Base-by-base conservation (phyloP, 768 basidiomycete genomes). In the Cyclocybe aegerita region DNA sequence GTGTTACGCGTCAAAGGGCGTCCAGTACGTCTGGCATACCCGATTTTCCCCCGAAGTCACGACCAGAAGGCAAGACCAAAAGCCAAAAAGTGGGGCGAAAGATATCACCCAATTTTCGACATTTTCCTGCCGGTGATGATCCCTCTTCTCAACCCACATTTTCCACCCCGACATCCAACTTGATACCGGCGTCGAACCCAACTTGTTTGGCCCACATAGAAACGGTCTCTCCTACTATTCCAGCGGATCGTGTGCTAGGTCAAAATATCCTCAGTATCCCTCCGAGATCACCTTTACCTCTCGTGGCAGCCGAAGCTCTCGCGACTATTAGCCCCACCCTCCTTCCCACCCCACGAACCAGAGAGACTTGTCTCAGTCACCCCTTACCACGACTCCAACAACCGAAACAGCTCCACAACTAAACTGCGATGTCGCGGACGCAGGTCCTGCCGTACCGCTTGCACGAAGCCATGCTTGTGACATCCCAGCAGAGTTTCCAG, bases 111-210 rank as follows among this genome's bases (percentile, higher is more conserved):
- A 69, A 71, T 48, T 72, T 62, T 46, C 63, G 67, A 40, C 67
- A 73, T 55, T 70, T 64, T 53, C 65, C 70, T 1, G 66, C 57
- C 14, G 68, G 60, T 23, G 56, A 65, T 32, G 57, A 58, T 47
- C 49, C 57, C 4, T 60, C 55, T 43, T 55, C 56, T 47, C 54
- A 58, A 6, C 58, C 57, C 9, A 54, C 60, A 34, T 68, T 65
- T 51, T 60, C 62, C 4, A 58, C 50, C 14, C 39, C 43, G 30
- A 16, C n/a, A 47, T 14, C 39, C 50, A 10, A 17, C 47, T 9
- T 32, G 45, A 48, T 49, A 33, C 47, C 57, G 3, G 52, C 56
- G 46, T 49, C 46, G 3, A 34, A 14, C 40, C 2, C 17, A 31
- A n/a, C 38, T 31, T 37, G 53, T 4, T 7, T 47, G 10, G 50